These are phyloP conservation scores for Hymenoscyphus fructigenus DNA, from an alignment of 2,329 filamentous ascomycete genomes.

Conservation along the genomic window DNA sequence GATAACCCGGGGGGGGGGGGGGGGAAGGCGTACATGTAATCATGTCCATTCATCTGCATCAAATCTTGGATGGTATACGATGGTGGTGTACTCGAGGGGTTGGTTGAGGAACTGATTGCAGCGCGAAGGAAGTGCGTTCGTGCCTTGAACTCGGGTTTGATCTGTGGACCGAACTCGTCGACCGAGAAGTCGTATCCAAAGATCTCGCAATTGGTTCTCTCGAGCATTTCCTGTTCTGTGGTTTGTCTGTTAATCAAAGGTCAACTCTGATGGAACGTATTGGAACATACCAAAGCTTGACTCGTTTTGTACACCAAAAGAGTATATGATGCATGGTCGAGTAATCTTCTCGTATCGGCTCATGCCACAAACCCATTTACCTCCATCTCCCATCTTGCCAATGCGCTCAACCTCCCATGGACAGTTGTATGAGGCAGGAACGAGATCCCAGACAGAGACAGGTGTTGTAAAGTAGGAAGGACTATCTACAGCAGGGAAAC, in stretches of 20 bases:
- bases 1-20: no score
- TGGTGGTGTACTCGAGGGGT: conserved; percentile 31
- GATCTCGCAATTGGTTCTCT: conserved; percentile 40
- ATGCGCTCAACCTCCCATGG: conserved; percentile 42
- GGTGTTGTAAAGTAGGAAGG: conserved; percentile 27
- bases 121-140: conserved; percentile 38
- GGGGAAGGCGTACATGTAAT: conserved; percentile 31
- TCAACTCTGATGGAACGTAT: not conserved
- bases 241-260: not conserved
- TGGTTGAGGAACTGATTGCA: conserved; percentile 36
- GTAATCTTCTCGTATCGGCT: conserved; percentile 35
- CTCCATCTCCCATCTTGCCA: conserved; percentile 41
- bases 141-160: conserved; percentile 27
- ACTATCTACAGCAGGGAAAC: conserved; percentile 26
- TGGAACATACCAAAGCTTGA: conserved; percentile 37
- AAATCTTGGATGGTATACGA: conserved; percentile 40
- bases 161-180: conserved; percentile 35
- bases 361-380: conserved; percentile 44
- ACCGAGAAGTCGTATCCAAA: conserved; percentile 44
- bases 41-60: conserved; percentile 41
- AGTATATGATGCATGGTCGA: conserved; percentile 38
- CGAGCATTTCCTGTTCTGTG: conserved; percentile 39
- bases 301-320: conserved; percentile 40
- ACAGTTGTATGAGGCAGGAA: conserved; percentile 39
- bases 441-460: conserved; percentile 41